These are phyloP conservation scores for Gnaphalium uliginosum DNA, from an alignment of 129 eudicot genomes.

Conservation along the genomic window DNA sequence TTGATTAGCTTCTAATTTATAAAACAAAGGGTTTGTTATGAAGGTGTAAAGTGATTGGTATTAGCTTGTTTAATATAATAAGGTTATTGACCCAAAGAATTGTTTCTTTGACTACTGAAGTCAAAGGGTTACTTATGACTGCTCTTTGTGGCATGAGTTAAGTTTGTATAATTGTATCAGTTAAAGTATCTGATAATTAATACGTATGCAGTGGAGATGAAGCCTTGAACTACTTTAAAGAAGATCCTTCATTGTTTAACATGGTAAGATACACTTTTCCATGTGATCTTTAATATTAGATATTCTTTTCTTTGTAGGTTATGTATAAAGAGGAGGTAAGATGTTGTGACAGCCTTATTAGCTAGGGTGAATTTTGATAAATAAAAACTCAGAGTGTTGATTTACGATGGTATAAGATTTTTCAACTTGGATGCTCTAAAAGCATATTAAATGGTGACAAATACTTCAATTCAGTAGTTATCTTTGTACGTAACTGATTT, in stretches of 20 bases:
- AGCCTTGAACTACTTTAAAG: constrained; percentile 80
- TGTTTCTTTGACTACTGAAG: neutral
- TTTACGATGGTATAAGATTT: constrained; percentile 1
- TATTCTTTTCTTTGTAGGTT: neutral
- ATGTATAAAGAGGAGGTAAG: neutral
- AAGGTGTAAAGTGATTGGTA: neutral
- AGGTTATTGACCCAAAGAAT: neutral
- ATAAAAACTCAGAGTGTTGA: neutral
- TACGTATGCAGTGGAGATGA: constrained; percentile 70
- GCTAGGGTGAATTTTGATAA: no score
- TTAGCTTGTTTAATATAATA: neutral
- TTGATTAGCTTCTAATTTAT: constrained; percentile 7
- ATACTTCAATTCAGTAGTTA: neutral
- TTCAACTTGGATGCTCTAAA: neutral
- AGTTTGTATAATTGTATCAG: neutral
- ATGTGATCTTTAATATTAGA: neutral
- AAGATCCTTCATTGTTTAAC: constrained; percentile 80
- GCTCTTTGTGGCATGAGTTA: neutral
- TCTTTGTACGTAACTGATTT: neutral
- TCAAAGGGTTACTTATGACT: neutral
- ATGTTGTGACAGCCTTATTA: no score
- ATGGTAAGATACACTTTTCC: constrained; percentile 47
- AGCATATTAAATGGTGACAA: neutral
- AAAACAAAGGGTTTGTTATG: constrained; percentile 1
- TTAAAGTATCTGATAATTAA: constrained; percentile 21